A percentile compares a stretch with the other conserved stretches of the same genome.
phyloP scores from a whole-genome alignment of 345 rosid genomes.

The Boechera divaricarpa region DNA sequence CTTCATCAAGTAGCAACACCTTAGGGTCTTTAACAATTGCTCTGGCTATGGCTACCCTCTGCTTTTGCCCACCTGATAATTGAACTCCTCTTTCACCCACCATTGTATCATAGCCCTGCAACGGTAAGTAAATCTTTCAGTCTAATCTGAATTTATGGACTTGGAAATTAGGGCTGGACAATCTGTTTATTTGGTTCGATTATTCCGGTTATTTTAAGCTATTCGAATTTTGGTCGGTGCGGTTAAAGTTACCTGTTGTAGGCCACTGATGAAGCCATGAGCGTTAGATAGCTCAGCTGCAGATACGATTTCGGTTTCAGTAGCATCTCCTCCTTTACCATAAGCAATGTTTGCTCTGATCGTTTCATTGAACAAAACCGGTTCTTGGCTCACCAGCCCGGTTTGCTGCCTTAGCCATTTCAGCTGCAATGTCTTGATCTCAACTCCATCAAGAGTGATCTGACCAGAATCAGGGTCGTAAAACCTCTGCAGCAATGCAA shows the following conservation, averaged over 20 bases:
- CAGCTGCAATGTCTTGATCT: slow-evolving; percentile 61
- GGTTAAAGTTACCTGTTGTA: slow-evolving; percentile 61
- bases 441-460: slow-evolving; percentile 73
- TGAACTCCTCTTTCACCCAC: slow-evolving; percentile 83
- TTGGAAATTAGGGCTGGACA: background rate
- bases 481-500: slow-evolving; percentile 73
- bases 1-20: slow-evolving; percentile 71
- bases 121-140: background rate
- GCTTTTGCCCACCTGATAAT: slow-evolving; percentile 81
- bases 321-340: slow-evolving; percentile 72
- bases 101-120: slow-evolving; percentile 69
- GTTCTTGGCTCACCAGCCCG: slow-evolving; percentile 86
- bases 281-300: slow-evolving; percentile 82
- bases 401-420: slow-evolving; percentile 85
- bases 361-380: slow-evolving; percentile 70
- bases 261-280: slow-evolving; percentile 76
- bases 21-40: slow-evolving; percentile 73
- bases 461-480: slow-evolving; percentile 81
- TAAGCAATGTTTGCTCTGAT: slow-evolving; percentile 82
- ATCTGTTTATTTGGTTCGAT: background rate
- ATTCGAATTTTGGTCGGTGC: background rate
- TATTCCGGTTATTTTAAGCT: background rate
- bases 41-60: slow-evolving; percentile 76
- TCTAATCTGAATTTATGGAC: background rate
- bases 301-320: slow-evolving; percentile 69